A percentile compares a stretch with the other conserved stretches of the same genome.
Evolutionary conservation across 768 basidiomycete species (phyloP).

Genomic region (Botryobasidium botryosum): DNA sequence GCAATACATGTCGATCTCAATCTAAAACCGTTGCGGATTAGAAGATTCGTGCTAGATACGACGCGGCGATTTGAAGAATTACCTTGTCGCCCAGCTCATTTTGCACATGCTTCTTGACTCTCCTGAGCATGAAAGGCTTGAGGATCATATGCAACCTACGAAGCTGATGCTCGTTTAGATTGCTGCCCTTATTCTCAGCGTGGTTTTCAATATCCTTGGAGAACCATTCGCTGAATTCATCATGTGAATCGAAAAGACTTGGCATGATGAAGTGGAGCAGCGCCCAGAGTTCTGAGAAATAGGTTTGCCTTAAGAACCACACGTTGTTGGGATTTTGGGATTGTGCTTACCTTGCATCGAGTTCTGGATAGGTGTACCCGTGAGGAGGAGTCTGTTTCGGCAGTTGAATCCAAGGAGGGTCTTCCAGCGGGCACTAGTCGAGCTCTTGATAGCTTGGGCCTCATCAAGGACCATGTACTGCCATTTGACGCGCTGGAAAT

Average conservation of each 20-base stretch:
- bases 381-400: constrained; percentile 83
- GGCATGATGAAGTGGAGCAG: constrained; percentile 99
- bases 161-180: constrained; percentile 87
- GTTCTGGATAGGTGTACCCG: constrained; percentile 97
- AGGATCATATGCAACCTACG: constrained; percentile 95
- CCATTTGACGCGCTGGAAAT: constrained; percentile 96
- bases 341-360: constrained; percentile 83
- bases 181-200: constrained; percentile 68
- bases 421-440: constrained; percentile 92
- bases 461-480: constrained; percentile 99
- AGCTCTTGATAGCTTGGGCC: constrained; percentile 98
- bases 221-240: constrained; percentile 99
- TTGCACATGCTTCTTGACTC: constrained; percentile 97
- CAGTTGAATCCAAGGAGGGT: constrained; percentile 91
- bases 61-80: constrained; percentile 8
- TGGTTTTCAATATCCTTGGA: constrained; percentile 98
- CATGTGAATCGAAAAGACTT: constrained; percentile 94
- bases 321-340: neutral
- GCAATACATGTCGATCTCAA: constrained; percentile 89
- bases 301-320: neutral
- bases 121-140: constrained; percentile 96
- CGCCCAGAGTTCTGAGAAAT: constrained; percentile 76
- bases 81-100: constrained; percentile 99
- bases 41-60: neutral
- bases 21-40: constrained; percentile 32